These are phyloP conservation scores for Phoma sp. DNA, from an alignment of 2,329 filamentous ascomycete genomes.

Conservation along the genomic window DNA sequence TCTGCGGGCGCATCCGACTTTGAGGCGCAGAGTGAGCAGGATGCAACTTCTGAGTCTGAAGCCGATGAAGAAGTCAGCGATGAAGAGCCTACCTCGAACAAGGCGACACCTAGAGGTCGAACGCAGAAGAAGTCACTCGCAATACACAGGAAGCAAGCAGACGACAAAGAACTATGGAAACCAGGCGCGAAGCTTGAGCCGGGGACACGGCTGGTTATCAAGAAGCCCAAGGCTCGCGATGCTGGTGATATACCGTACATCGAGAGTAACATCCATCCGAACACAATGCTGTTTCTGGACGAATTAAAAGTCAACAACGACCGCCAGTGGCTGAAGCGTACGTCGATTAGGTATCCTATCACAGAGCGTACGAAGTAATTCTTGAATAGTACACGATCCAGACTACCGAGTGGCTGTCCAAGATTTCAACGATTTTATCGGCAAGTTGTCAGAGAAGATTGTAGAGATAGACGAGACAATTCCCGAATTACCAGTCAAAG, in stretches of 20 bases:
- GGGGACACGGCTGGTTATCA: conserved; percentile 67
- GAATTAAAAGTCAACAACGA: conserved; percentile 69
- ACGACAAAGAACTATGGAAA: conserved; percentile 63
- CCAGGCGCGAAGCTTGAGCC: conserved; percentile 64
- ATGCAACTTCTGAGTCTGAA: conserved; percentile 40
- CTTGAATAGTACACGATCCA: conserved; percentile 71
- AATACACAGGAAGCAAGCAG: conserved; percentile 18
- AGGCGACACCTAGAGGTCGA: conserved; percentile 27
- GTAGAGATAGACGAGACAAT: conserved; percentile 79
- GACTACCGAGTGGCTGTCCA: conserved; percentile 80
- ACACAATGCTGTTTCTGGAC: conserved; percentile 67
- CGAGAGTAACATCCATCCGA: conserved; percentile 67
- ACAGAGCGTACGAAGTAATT: conserved; percentile 19
- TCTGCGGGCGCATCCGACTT: conserved; percentile 49
- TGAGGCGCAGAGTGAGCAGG: conserved; percentile 49
- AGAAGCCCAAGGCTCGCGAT: conserved; percentile 68
- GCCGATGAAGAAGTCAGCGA: conserved; percentile 41
- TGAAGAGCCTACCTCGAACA: conserved; percentile 39
- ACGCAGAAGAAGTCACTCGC: conserved; percentile 27
- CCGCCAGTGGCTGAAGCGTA: conserved; percentile 70
- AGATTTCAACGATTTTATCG: conserved; percentile 83
- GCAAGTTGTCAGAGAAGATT: conserved; percentile 73
- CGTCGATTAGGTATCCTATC: conserved; percentile 21
- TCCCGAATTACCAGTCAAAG: conserved; percentile 84
- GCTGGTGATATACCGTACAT: conserved; percentile 65